Evolutionary conservation across 192 early-diverging fungal species (phyloP), one percentile per base, ranked within the genome.

Genomic region (Coemansia sp.): DNA sequence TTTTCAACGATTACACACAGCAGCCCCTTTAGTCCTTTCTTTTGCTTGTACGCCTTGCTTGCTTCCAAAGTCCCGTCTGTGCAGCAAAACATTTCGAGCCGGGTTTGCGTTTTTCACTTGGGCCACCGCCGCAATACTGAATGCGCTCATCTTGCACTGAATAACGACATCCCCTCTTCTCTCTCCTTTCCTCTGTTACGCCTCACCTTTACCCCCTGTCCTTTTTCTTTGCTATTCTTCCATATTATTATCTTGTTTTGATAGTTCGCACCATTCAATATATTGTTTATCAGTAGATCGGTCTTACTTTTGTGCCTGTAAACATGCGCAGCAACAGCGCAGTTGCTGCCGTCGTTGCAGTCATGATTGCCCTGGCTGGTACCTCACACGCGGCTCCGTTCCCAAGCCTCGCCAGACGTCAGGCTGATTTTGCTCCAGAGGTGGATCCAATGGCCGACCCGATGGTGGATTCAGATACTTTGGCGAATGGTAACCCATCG

Each of bases 271-370:
- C 22, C 19, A 59, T 11, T 4, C 14, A 40, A 55, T 52, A 1
- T 25, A 52, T 52, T 52, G 50, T 34, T 34, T 34, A 34, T 6
- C 31, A 34, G 31, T 34, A 5, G 31, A 34, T 34, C 31, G 31
- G 31, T 34, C 31, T 5, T 34, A 34, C 31, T 9, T 8, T 34
- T 34, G 31, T 34, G 31, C 31, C 31, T 34, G 31, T 34, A 34
- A 34, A 22, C 20, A 68, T 68, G 66, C 66, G 59, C 51, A 4
- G 40, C 66, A 37, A 25, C 40, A 25, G 37, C 15, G 37, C n/a
- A 21, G 59, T 54, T 10, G 59, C 48, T 54, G 59, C 37, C 20
- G 50, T 48, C 14, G 52, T 26, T 15, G n/a, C 61, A 34, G 31
- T 6, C 6, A 53, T 54, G 25, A 49, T 59, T 20, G 48, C 28